Evolutionary conservation across 345 rosid species (phyloP).

Genomic region (Eucalyptus camaldulensis): DNA sequence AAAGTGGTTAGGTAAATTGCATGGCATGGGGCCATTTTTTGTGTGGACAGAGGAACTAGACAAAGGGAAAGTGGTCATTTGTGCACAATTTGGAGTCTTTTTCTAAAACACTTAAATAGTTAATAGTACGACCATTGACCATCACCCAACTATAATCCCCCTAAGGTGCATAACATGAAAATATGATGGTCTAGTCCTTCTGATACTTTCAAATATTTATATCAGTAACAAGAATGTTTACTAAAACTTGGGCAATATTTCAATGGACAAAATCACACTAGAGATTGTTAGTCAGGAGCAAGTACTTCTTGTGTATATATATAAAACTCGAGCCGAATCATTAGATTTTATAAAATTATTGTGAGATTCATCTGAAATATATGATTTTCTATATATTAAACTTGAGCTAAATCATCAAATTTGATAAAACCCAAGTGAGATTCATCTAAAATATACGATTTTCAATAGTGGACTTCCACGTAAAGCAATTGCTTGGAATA

Average conservation of each 20-base stretch:
- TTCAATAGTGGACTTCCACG: not conserved
- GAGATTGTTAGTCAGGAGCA: not conserved
- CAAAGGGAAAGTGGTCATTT: not conserved
- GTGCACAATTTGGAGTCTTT: not conserved
- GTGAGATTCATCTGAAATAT: fast-evolving
- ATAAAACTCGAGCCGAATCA: not conserved
- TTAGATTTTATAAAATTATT: not conserved
- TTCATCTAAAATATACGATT: not conserved
- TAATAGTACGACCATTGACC: not conserved
- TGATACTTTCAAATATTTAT: not conserved
- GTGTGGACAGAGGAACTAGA: not conserved
- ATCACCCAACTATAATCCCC: not conserved
- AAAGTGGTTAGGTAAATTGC: not conserved
- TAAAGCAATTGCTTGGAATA: not conserved
- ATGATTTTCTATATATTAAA: not conserved
- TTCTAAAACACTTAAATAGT: not conserved
- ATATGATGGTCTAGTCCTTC: not conserved
- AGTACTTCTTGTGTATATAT: not conserved
- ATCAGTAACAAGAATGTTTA: not conserved
- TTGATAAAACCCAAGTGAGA: not conserved
- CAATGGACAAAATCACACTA: not conserved
- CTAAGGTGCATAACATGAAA: not conserved
- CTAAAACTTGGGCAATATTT: not conserved
- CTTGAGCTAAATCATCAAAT: not conserved
- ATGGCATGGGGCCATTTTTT: not conserved